Conservation (phyloP, 495 filamentous ascomycete genomes). For the Hypoxylon lienhwacheense region DNA sequence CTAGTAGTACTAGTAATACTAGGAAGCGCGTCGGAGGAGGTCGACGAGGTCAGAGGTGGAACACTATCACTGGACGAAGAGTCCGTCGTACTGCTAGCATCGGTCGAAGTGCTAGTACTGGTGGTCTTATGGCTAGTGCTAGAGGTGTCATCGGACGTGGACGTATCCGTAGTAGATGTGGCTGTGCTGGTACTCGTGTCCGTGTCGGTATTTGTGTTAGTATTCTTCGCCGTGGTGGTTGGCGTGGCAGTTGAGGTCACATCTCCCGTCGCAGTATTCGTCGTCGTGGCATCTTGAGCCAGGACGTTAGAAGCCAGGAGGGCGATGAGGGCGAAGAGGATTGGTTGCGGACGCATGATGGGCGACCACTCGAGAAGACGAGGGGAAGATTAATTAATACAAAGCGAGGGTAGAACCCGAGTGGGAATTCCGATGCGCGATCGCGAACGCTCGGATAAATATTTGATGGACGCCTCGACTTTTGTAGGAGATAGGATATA, state of each 20-base stretch:
- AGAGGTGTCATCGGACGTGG: conserved; percentile 1
- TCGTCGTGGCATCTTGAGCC: conserved; percentile 27
- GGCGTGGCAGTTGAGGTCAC: conserved; percentile 10
- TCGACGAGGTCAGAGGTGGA: conserved; percentile 34
- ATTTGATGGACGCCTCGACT: neutral
- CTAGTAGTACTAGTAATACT: conserved; percentile 54
- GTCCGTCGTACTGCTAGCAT: conserved; percentile 15
- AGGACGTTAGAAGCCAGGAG: conserved; percentile 29
- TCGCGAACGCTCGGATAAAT: conserved; percentile 4
- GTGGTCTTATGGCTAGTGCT: conserved; percentile 8
- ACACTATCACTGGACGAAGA: conserved; percentile 32
- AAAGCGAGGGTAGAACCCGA: conserved; percentile 10
- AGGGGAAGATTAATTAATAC: conserved; percentile 1
- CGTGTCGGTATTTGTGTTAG: neutral
- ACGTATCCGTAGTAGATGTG: conserved; percentile 9
- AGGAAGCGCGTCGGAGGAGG: conserved; percentile 45
- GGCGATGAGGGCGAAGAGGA: conserved; percentile 24
- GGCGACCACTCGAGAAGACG: conserved; percentile 12
- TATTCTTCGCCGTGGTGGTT: neutral
- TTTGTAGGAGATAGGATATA: neutral
- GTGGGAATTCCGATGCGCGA: conserved; percentile 12
- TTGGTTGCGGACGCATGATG: conserved; percentile 31
- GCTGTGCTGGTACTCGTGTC: conserved; percentile 16
- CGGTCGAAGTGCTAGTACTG: conserved; percentile 6
- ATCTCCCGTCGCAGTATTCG: conserved; percentile 13